Percentiles rank a stretch among this genome's conserved stretches.
These are phyloP conservation scores for Cystobasidium ongulense DNA, from an alignment of 768 basidiomycete genomes.

Conservation along the genomic window DNA sequence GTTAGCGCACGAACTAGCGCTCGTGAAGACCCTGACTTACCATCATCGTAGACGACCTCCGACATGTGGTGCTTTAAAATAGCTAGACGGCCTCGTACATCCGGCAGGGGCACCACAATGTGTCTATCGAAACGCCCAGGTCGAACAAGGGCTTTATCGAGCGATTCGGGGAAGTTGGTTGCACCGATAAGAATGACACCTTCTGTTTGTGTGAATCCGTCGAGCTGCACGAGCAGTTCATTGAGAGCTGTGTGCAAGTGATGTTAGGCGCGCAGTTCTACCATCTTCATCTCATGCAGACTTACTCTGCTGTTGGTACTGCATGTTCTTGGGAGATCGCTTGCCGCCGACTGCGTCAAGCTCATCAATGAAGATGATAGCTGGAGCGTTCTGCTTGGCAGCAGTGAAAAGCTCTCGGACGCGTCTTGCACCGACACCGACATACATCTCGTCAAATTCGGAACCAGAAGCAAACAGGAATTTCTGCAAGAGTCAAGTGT, in stretches of 20 bases:
- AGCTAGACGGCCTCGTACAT: conserved; percentile 82
- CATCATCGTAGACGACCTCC: conserved; percentile 58
- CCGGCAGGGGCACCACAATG: conserved; percentile 87
- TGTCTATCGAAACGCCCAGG: conserved; percentile 94
- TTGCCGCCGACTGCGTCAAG: conserved; percentile 86
- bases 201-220: conserved; percentile 82
- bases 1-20: not conserved
- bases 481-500: conserved; percentile 47
- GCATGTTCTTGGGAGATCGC: conserved; percentile 63
- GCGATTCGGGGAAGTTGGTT: conserved; percentile 89
- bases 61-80: conserved; percentile 87
- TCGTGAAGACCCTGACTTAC: conserved; percentile 45
- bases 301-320: conserved; percentile 50
- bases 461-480: conserved; percentile 96
- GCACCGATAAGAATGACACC: conserved; percentile 54
- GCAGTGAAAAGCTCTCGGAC: conserved; percentile 89
- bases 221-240: conserved; percentile 92
- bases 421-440: conserved; percentile 80
- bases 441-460: conserved; percentile 92
- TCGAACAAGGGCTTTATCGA: conserved; percentile 90
- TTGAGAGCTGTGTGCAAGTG: conserved; percentile 55
- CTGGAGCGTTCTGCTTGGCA: conserved; percentile 87
- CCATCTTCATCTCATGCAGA: not conserved
- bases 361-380: conserved; percentile 98
- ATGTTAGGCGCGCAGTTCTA: not conserved